Evolutionary conservation across 2,329 filamentous ascomycete genomes (phyloP).

Genomic region (Ascochyta clinopodiicola): DNA sequence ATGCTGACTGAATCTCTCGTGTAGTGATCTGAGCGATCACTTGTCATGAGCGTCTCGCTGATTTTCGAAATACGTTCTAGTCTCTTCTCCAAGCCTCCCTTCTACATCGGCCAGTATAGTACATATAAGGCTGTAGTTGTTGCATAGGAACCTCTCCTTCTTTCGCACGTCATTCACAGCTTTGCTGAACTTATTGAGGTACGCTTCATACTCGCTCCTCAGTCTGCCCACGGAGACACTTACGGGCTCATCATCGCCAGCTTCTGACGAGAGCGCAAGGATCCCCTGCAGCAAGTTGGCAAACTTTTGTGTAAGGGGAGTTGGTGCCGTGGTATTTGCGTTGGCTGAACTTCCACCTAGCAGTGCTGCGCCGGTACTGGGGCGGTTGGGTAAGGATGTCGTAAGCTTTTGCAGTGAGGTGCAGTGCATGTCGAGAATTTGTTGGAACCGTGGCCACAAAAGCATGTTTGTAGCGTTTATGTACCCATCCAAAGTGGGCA

Average conservation of each 20-base stretch:
- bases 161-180: constrained; percentile 79
- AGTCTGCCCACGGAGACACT: constrained; percentile 79
- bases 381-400: constrained; percentile 48
- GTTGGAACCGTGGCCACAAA: constrained; percentile 93
- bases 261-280: constrained; percentile 81
- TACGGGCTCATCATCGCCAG: constrained; percentile 92
- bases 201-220: constrained; percentile 80
- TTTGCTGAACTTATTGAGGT: constrained; percentile 79
- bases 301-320: constrained; percentile 93
- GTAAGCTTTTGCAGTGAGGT: constrained; percentile 76
- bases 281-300: constrained; percentile 90
- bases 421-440: constrained; percentile 91
- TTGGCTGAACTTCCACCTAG: constrained; percentile 51
- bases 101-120: constrained; percentile 80
- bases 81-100: constrained; percentile 76
- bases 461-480: constrained; percentile 96
- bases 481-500: constrained; percentile 88
- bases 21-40: neutral
- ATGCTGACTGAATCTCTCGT: too few species aligned
- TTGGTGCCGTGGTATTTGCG: constrained; percentile 77
- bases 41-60: constrained; percentile 55
- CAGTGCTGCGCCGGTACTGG: constrained; percentile 43
- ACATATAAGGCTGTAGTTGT: constrained; percentile 93
- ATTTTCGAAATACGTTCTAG: constrained; percentile 75
- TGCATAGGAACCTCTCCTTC: constrained; percentile 86